Percentiles rank a stretch among this genome's conserved stretches.
phyloP scores from a whole-genome alignment of 208 protist species.

The Acanthamoeba triangularis region DNA sequence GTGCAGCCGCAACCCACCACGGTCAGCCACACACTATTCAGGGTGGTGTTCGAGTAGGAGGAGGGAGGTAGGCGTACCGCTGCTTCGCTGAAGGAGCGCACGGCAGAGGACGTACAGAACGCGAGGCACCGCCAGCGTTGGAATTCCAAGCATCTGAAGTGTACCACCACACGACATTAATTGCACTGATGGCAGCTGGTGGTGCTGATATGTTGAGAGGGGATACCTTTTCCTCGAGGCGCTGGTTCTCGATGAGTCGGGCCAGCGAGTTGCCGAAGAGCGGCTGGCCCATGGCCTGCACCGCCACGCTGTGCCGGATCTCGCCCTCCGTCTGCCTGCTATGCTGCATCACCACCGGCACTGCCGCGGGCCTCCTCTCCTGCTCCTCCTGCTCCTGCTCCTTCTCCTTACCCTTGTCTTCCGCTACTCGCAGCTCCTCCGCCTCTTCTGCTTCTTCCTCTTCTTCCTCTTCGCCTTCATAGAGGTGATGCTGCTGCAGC shows the following conservation, averaged over 20 bases:
- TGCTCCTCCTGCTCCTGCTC: too few species aligned
- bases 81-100: background rate
- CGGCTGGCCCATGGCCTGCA: background rate
- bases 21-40: background rate
- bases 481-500: background rate
- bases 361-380: background rate
- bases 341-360: too few species aligned
- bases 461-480: background rate
- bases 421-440: background rate
- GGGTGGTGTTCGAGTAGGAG: background rate
- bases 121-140: background rate
- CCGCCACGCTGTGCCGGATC: background rate
- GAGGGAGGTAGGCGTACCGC: background rate
- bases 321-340: too few species aligned
- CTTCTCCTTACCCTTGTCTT: background rate
- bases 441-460: too few species aligned
- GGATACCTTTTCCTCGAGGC: background rate
- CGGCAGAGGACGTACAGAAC: conserved; percentile 22
- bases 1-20: too few species aligned
- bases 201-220: background rate
- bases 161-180: too few species aligned
- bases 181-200: too few species aligned
- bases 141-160: background rate
- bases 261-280: background rate
- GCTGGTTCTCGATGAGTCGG: conserved; percentile 10